Percentiles rank a stretch among this genome's conserved stretches.
Conservation (phyloP, 2,329 filamentous ascomycete species). For the Epichloe gansuensis region DNA sequence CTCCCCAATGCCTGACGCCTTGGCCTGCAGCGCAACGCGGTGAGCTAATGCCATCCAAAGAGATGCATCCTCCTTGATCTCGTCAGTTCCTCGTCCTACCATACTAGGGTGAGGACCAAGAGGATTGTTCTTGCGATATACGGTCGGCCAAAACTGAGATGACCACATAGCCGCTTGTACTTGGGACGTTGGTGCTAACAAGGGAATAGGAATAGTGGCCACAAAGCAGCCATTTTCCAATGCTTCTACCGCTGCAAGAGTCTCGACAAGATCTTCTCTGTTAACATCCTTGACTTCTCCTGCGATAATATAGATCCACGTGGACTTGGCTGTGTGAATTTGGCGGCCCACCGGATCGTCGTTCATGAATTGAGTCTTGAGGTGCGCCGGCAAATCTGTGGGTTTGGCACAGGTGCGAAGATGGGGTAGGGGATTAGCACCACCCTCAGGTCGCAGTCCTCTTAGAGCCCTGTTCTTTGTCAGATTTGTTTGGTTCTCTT, state of each 20-base stretch:
- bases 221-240: slow-evolving; percentile 44
- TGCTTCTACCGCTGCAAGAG: slow-evolving; percentile 36
- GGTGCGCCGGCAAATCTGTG: slow-evolving; percentile 51
- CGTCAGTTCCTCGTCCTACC: slow-evolving; percentile 56
- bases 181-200: slow-evolving; percentile 62
- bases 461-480: slow-evolving; percentile 37
- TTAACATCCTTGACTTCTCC: slow-evolving; percentile 39
- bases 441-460: slow-evolving; percentile 44
- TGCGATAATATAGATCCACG: slow-evolving; percentile 47
- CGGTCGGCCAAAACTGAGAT: slow-evolving; percentile 67
- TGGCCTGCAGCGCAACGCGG: slow-evolving; percentile 47
- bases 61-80: slow-evolving; percentile 51
- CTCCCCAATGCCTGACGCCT: slow-evolving; percentile 48
- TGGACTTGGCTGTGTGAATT: slow-evolving; percentile 48
- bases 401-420: slow-evolving; percentile 67
- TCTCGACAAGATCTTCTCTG: slow-evolving; percentile 37
- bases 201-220: slow-evolving; percentile 54
- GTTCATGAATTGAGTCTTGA: slow-evolving; percentile 51
- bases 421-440: slow-evolving; percentile 55
- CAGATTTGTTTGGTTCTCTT: slow-evolving; percentile 3
- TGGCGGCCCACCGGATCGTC: slow-evolving; percentile 40
- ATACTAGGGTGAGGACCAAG: slow-evolving; percentile 72
- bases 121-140: slow-evolving; percentile 79
- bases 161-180: slow-evolving; percentile 66
- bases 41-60: slow-evolving; percentile 58